phyloP scores from a whole-genome alignment of 2,329 filamentous ascomycete species.

The Cladorrhinum sp. region DNA sequence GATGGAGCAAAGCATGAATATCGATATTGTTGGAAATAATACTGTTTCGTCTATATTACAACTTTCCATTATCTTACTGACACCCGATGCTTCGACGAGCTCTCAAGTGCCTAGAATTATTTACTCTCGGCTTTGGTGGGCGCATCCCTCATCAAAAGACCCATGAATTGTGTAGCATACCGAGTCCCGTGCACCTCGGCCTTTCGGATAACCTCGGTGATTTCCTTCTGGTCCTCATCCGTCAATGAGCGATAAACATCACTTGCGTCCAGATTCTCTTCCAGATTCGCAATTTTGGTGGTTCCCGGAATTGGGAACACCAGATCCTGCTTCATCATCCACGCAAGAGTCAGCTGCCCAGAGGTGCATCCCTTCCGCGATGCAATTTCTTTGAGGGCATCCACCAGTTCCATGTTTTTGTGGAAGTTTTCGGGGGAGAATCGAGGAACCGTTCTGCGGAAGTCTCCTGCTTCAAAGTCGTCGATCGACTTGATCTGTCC shows the following conservation, averaged over 20 bases:
- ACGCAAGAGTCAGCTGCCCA: slow-evolving; percentile 54
- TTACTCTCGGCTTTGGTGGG: slow-evolving; percentile 9
- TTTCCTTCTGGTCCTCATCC: slow-evolving; percentile 47
- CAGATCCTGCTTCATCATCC: slow-evolving; percentile 50
- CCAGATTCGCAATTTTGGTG: slow-evolving; percentile 31
- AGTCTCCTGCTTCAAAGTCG: slow-evolving; percentile 38
- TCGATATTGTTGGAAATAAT: too few relatives aligned
- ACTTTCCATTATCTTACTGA: too few relatives aligned
- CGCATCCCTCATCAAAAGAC: slow-evolving; percentile 17
- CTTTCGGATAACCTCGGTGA: slow-evolving; percentile 47
- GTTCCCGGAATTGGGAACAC: slow-evolving; percentile 55
- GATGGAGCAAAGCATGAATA: too few relatives aligned
- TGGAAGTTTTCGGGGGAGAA: slow-evolving; percentile 47
- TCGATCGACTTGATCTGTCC: slow-evolving; percentile 37
- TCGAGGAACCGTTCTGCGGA: slow-evolving; percentile 36
- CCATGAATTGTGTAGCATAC: slow-evolving; percentile 36
- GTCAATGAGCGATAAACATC: slow-evolving; percentile 45
- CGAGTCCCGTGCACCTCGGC: slow-evolving; percentile 47
- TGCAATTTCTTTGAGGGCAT: slow-evolving; percentile 29
- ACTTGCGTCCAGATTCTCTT: slow-evolving; percentile 58
- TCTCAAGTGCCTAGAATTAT: too few relatives aligned
- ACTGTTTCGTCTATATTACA: too few relatives aligned
- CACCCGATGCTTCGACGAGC: too few relatives aligned
- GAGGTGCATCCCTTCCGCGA: slow-evolving; percentile 40
- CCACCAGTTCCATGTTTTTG: slow-evolving; percentile 41